Base-by-base conservation (phyloP, 2,329 filamentous ascomycete species). In the Neobulgaria alba region DNA sequence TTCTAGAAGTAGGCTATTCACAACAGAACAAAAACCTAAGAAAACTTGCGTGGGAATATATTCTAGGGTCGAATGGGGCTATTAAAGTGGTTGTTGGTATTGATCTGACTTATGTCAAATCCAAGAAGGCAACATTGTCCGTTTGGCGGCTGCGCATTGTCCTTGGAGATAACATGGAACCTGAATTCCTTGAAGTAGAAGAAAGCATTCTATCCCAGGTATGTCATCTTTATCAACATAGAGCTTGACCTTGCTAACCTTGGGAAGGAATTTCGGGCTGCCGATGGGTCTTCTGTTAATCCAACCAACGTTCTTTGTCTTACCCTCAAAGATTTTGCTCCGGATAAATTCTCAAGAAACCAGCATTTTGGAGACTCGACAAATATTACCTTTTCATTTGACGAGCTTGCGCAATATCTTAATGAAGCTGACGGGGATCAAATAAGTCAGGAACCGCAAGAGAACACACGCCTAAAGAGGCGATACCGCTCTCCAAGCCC, bases 1-100 rank as follows among this genome's bases (percentile, higher is more conserved):
- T 43, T 39, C 32, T 39, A 32, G 36, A 43, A 35, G 21, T 43
- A 38, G 34, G 36, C 30, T 39, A 39, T 39, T 43, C 36, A 35
- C 16, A 39, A 35, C 21, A 43, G 29, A 19, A 31, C 12, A 35
- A 38, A 38, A 32, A 43, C 33, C 30, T 42, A 15, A 21, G 26
- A 36, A 38, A 38, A 18, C 36, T 31, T 29, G 36, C 36, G 36
- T 38, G 23, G 36, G 36, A 38, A 30, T 38, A 38, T 38, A 38
- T 38, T 30, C 26, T 30, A 17, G 29, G 31, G 15, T 38, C 26
- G 14, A 38, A 38, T 38, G 23, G 26, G 16, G 26, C 18, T 29
- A 38, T 38, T 10, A 38, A 38, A 38, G 36, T 19, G 26, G 26
- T 31, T 14, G 31, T 38, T 38, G 36, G 36, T 30, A 30, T 38